Evolutionary conservation across 108 stramenopile genomes (phyloP), one percentile per base, ranked within the genome.

Genomic region (Pseudonitzschia pungens): DNA sequence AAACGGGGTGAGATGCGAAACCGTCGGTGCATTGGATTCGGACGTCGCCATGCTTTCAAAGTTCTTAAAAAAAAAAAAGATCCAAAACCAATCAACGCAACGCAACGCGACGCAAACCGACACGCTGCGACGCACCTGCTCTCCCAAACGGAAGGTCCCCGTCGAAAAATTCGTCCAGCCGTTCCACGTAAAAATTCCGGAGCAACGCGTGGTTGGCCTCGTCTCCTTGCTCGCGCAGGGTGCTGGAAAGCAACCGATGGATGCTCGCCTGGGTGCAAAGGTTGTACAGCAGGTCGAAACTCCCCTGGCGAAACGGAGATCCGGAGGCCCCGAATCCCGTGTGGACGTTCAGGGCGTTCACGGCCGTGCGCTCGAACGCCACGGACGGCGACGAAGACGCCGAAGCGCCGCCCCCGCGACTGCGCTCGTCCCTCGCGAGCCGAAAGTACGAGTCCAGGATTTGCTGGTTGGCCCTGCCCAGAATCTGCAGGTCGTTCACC

Each of bases 211-310:
- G 87, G n/a, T 79, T 67, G 8, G 78, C 31, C 6, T 74, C 76
- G 27, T 80, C 70, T 41, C 69, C 70, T n/a, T 20, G 40, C 7
- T 74, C 56, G 55, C 64, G 54, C 5, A 81, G 63, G 22, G 81
- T n/a, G 58, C 6, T 82, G 74, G 2, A n/a, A n/a, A 90, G 65
- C 24, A 90, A 44, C 5, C 81, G 73, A 64, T 90, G 89, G 12
- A 84, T 73, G n/a, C 81, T 65, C 21, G 81, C 87, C 44, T 87
- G 89, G 22, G 89, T 90, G 53, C 83, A 85, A 2, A 90, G 72
- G 33, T 80, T 84, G 77, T 86, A 87, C 18, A 90, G 60, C 20
- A 90, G 59, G 56, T 90, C 89, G 56, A 90, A 90, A 72, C 87
- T 90, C 0, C 89, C 86, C 24, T 73, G 65, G 48, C 89, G 81